Evolutionary conservation across 306 rosid species (phyloP), one percentile per base, ranked within the genome.

Genomic region (Boehmeria nivea): DNA sequence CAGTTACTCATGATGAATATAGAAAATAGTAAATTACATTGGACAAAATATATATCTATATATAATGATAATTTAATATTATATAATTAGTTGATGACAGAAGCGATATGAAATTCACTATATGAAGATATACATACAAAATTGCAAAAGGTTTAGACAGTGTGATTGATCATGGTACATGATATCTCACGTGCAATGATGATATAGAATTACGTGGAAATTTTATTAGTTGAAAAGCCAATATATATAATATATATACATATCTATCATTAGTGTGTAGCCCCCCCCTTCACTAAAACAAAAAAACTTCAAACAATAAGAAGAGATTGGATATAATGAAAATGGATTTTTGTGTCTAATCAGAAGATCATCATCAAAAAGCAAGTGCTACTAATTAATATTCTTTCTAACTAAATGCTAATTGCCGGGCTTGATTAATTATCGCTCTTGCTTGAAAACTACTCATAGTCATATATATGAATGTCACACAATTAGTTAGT

Each of bases 101-200:
- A n/a, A n/a, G n/a, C n/a, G n/a, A n/a, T n/a, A n/a, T n/a, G n/a
- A n/a, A n/a, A n/a, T n/a, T n/a, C n/a, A n/a, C n/a, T n/a, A n/a
- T n/a, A n/a, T n/a, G n/a, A n/a, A n/a, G n/a, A n/a, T 25, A 11
- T 16, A 8, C 14, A 25, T 26, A 24, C 15, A 17, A 31, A 53
- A 33, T 10, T 53, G 6, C 3, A 19, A 53, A 53, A 28, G 26
- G n/a, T 15, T 6, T 52, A 53, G 42, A 33, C 58, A 31, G 58
- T 19, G 58, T 33, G 43, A 53, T 53, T 50, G 20, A 50, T 53
- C 23, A 15, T 53, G 22, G 58, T 53, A 53, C 58, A 15, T 18
- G 4, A 16, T 3, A 53, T 31, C 58, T 28, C 42, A 53, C 58
- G 58, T 53, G 26, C 58, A 53, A 53, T 53, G 24, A 53, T 53